A percentile compares a stretch with the other conserved stretches of the same genome.
Conservation (phyloP, 306 rosid species). For the Rosa rugosa region DNA sequence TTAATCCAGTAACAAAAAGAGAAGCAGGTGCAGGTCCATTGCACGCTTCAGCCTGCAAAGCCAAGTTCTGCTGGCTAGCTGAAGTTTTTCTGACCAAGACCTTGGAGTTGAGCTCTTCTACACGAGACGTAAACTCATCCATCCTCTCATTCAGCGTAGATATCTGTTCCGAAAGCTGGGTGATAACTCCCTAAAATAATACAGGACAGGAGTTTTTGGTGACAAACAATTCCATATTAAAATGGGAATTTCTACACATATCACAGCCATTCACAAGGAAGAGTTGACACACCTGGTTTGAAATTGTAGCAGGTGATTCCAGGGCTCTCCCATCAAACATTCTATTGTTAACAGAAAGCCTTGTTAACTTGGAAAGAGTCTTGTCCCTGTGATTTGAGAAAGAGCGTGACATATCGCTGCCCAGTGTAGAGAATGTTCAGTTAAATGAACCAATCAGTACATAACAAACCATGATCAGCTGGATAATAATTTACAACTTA, state of each 20-base stretch:
- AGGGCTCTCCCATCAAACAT: conserved; percentile 68
- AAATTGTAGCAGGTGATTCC: conserved; percentile 69
- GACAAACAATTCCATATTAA: neutral
- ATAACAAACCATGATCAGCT: conserved; percentile 4
- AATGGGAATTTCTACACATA: neutral
- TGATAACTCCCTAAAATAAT: conserved; percentile 70
- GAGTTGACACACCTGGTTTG: conserved; percentile 65
- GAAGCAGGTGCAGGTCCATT: conserved; percentile 84
- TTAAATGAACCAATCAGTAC: conserved; percentile 10
- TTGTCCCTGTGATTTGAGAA: conserved; percentile 72
- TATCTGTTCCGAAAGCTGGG: conserved; percentile 96
- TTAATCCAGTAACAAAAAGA: conserved; percentile 60
- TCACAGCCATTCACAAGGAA: conserved; percentile 1
- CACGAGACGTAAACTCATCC: conserved; percentile 94
- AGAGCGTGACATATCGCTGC: conserved; percentile 73
- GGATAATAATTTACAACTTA: neutral
- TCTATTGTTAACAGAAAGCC: conserved; percentile 70
- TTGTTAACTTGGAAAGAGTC: conserved; percentile 69
- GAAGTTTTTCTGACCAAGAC: conserved; percentile 44
- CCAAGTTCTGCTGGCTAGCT: conserved; percentile 87
- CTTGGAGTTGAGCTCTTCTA: conserved; percentile 85
- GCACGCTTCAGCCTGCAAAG: conserved; percentile 69
- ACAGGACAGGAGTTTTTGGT: conserved; percentile 23
- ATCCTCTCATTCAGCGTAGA: conserved; percentile 91
- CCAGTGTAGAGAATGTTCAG: neutral